Evolutionary conservation across 495 filamentous ascomycete genomes (phyloP).

Genomic region (Astrothelium subdiscretum): DNA sequence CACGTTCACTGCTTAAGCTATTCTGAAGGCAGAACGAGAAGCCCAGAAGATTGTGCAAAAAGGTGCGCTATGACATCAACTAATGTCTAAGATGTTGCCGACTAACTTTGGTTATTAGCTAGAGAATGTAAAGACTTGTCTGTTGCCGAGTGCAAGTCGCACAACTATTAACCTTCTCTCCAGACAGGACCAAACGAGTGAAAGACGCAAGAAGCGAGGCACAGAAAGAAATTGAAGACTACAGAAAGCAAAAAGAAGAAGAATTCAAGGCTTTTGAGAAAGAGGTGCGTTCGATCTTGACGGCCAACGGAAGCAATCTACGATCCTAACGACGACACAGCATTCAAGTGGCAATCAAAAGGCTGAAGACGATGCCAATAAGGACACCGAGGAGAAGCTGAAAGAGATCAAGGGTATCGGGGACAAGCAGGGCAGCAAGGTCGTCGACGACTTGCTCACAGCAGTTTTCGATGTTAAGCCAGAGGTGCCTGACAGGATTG

Average conservation of each 20-base stretch:
- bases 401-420: conserved; percentile 72
- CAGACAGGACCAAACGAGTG: conserved; percentile 93
- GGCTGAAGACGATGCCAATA: conserved; percentile 73
- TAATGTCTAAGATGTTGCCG: background rate
- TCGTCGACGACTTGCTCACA: conserved; percentile 66
- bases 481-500: conserved; percentile 42
- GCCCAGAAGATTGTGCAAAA: conserved; percentile 98
- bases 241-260: conserved; percentile 77
- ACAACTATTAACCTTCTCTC: conserved; percentile 1
- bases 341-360: conserved; percentile 80
- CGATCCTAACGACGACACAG: conserved; percentile 28
- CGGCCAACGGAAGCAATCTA: background rate
- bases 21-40: conserved; percentile 79
- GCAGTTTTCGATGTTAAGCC: conserved; percentile 73
- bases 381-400: conserved; percentile 70
- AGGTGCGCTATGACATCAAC: conserved; percentile 40
- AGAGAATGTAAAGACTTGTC: conserved; percentile 54
- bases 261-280: conserved; percentile 93
- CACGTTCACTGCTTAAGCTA: conserved; percentile 22
- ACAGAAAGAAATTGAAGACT: conserved; percentile 96
- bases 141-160: background rate
- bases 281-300: conserved; percentile 47
- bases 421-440: conserved; percentile 62
- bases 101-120: conserved; percentile 40
- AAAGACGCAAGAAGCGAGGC: conserved; percentile 90